A percentile compares a stretch with the other conserved stretches of the same genome.
phyloP scores from a whole-genome alignment of 371 early-diverging fungal species.

The Cokeromyces recurvatus region DNA sequence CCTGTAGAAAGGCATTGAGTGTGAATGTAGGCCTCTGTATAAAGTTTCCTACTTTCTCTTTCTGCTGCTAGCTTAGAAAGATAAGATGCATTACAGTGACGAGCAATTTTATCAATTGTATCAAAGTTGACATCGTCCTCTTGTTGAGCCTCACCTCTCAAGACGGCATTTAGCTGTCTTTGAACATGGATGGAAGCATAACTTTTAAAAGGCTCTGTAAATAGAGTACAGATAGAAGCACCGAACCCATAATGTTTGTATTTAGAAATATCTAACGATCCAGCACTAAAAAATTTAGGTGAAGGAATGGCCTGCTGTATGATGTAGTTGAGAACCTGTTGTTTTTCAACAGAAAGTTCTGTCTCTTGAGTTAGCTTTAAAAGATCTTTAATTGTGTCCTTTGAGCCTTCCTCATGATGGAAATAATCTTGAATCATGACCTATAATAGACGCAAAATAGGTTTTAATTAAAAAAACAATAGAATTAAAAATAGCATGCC shows the following conservation, averaged over 20 bases:
- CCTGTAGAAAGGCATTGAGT: constrained; percentile 15
- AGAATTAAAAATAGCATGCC: no score
- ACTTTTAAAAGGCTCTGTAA: constrained; percentile 89
- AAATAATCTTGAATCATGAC: constrained; percentile 18
- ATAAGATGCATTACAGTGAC: constrained; percentile 27
- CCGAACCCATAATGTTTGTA: constrained; percentile 64
- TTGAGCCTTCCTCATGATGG: constrained; percentile 1
- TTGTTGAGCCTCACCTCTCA: constrained; percentile 16
- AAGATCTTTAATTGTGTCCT: constrained; percentile 11
- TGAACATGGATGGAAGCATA: constrained; percentile 93
- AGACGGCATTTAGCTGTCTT: constrained; percentile 46
- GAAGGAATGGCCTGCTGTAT: constrained; percentile 61
- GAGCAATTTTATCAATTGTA: constrained; percentile 23
- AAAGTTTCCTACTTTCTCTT: constrained; percentile 20
- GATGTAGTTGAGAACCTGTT: constrained; percentile 47
- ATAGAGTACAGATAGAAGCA: constrained; percentile 71
- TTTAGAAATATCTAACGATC: constrained; percentile 52
- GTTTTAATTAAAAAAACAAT: no score
- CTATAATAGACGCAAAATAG: no score
- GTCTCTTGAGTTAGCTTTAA: constrained; percentile 1
- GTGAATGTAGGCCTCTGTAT: constrained; percentile 28
- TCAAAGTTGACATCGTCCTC: constrained; percentile 8
- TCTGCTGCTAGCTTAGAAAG: constrained; percentile 15
- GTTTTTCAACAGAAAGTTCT: constrained; percentile 11
- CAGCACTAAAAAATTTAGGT: constrained; percentile 76